phyloP scores from a whole-genome alignment of 768 basidiomycete species.

The Boletus reticuloceps region DNA sequence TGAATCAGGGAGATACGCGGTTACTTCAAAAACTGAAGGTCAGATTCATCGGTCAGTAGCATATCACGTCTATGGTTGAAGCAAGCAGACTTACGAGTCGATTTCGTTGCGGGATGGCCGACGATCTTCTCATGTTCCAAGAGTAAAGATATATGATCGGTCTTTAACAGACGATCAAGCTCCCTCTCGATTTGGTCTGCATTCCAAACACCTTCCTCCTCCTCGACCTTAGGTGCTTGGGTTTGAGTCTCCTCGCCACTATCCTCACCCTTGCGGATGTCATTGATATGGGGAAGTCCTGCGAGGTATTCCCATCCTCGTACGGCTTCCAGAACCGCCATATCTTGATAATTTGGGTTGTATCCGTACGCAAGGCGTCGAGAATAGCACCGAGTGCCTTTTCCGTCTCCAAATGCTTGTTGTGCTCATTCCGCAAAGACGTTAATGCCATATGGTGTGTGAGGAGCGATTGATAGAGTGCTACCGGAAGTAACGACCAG shows the following conservation, averaged over 20 bases:
- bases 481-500: slow-evolving; percentile 37
- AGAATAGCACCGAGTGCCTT: slow-evolving; percentile 81
- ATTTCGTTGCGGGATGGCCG: slow-evolving; percentile 43
- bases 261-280: slow-evolving; percentile 51
- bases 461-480: slow-evolving; percentile 73
- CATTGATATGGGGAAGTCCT: slow-evolving; percentile 68
- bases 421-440: slow-evolving; percentile 70
- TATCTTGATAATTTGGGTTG: slow-evolving; percentile 99
- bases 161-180: slow-evolving; percentile 53
- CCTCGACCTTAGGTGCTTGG: slow-evolving; percentile 20
- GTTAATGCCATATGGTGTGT: slow-evolving; percentile 73
- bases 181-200: slow-evolving; percentile 55
- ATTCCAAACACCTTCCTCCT: slow-evolving; percentile 61
- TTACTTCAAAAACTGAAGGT: slow-evolving; percentile 70
- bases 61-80: neutral
- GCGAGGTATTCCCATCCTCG: slow-evolving; percentile 86
- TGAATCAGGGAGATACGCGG: slow-evolving; percentile 83
- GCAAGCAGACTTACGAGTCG: slow-evolving; percentile 50
- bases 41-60: neutral
- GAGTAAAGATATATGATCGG: slow-evolving; percentile 73
- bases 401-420: slow-evolving; percentile 72
- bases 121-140: slow-evolving; percentile 75
- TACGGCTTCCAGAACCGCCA: slow-evolving; percentile 97
- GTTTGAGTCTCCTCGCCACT: slow-evolving; percentile 32
- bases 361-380: slow-evolving; percentile 78